A percentile compares a stretch with the other conserved stretches of the same genome.
phyloP scores from a whole-genome alignment of 495 filamentous ascomycete species.

The Aspergillus kassunensis region DNA sequence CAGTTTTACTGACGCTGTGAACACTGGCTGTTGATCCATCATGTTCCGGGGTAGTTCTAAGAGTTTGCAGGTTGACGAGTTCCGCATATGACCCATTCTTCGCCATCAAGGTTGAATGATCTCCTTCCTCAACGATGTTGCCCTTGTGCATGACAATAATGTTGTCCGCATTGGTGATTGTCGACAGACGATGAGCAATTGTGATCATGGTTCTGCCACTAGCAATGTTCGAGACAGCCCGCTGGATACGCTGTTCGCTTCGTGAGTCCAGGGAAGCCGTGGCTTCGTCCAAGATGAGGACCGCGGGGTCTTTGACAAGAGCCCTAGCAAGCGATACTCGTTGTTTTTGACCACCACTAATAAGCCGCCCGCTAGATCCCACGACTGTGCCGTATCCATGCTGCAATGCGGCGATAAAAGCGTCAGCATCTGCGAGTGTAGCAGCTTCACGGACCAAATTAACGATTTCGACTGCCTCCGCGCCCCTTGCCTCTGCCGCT shows the following conservation, averaged over 20 bases:
- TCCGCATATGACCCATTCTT: constrained; percentile 43
- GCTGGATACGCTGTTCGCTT: constrained; percentile 51
- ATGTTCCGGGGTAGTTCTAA: constrained; percentile 24
- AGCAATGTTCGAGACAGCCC: constrained; percentile 44
- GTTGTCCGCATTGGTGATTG: constrained; percentile 59
- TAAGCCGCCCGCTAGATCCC: constrained; percentile 52
- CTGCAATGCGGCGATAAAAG: constrained; percentile 45
- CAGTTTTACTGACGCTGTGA: constrained; percentile 24
- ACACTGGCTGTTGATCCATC: constrained; percentile 17
- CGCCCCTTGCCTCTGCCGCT: constrained; percentile 28
- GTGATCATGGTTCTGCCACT: constrained; percentile 44
- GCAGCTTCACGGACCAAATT: constrained; percentile 36
- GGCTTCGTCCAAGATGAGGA: constrained; percentile 82
- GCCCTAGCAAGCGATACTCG: constrained; percentile 64
- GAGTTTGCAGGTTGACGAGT: constrained; percentile 39
- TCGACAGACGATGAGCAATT: constrained; percentile 47
- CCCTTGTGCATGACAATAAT: constrained; percentile 59
- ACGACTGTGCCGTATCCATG: constrained; percentile 49
- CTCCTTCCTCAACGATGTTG: constrained; percentile 52
- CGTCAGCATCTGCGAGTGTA: constrained; percentile 37
- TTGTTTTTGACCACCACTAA: constrained; percentile 64
- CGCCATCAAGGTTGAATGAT: constrained; percentile 39
- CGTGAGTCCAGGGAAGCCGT: constrained; percentile 56
- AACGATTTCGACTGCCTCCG: constrained; percentile 35
- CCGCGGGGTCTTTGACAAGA: constrained; percentile 72